Evolutionary conservation across 2,329 filamentous ascomycete species (phyloP), one percentile per base, ranked within the genome.

Genomic region (Leptographium flavum): DNA sequence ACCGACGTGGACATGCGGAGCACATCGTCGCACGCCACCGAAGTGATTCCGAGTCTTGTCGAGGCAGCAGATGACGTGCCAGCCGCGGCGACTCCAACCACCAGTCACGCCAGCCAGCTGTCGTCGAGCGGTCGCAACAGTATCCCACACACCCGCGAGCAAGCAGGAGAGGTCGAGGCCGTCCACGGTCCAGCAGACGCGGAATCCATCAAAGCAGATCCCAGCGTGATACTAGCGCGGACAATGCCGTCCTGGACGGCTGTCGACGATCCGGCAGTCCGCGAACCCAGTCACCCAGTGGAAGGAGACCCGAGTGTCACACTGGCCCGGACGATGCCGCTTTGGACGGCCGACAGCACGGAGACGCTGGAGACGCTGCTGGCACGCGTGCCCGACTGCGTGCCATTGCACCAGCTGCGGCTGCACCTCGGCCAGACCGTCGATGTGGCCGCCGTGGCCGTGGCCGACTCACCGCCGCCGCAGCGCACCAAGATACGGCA

Each of bases 401-500:
- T 71, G 35, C 53, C 69, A 2, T 65, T 81, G 15, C 71, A 71
- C 51, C 58, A 62, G 6, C 60, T 81, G 28, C 68, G 70, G n/a
- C 63, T 61, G 35, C 64, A 69, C 45, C 60, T 73, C 38, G 63
- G 65, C 42, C 66, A 69, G 51, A 66, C 63, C 22, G 56, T 73
- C 2, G 73, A 79, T 54, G 60, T 78, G 6, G 58, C 79, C 9
- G 76, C 66, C 15, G 63, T 81, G 7, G 74, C 66, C 4, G 71
- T 72, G 14, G 65, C 66, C 14, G 43, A 46, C 8, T 45, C 49
- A 3, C 59, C 67, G 10, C 63, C 68, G 39, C 68, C 76, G 7
- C 62, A 66, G 47, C 68, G 76, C 32, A 72, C 73, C 23, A 78
- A 76, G 54, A 62, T 66, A 48, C 65, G 75, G 21, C 73, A 80